A percentile compares a stretch with the other conserved stretches of the same genome.
These are phyloP conservation scores for Diaporthe australafricana DNA, from an alignment of 2,329 filamentous ascomycete genomes.

Conservation along the genomic window DNA sequence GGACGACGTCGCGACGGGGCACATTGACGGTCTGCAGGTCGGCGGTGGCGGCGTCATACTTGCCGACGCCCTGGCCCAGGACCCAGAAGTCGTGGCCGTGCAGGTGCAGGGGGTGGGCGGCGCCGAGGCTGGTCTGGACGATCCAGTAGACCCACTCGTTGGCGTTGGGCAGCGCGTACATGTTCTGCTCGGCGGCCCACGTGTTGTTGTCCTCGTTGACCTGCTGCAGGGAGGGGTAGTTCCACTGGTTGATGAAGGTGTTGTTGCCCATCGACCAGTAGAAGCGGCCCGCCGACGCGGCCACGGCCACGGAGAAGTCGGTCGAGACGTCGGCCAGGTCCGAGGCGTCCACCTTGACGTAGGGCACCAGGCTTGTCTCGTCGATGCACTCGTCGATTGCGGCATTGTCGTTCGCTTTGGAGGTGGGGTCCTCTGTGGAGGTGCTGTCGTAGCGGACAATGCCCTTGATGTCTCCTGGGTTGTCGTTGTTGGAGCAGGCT, in stretches of 20 bases:
- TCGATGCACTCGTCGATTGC: conserved; percentile 52
- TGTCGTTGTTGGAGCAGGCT: conserved; percentile 54
- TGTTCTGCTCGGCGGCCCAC: conserved; percentile 45
- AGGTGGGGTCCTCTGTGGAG: conserved; percentile 37
- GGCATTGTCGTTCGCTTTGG: conserved; percentile 16
- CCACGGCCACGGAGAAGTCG: conserved; percentile 48
- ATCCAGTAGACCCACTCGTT: conserved; percentile 50
- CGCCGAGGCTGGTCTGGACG: conserved; percentile 45
- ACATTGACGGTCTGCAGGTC: conserved; percentile 54
- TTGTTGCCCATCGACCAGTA: conserved; percentile 62
- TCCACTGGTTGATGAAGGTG: conserved; percentile 59
- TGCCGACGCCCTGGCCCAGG: conserved; percentile 47
- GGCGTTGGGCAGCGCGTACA: conserved; percentile 43
- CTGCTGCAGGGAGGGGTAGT: conserved; percentile 55
- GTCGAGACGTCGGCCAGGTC: conserved; percentile 49
- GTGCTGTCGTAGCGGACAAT: conserved; percentile 57
- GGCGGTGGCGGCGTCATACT: conserved; percentile 45
- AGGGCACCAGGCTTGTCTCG: conserved; percentile 44
- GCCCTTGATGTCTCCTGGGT: conserved; percentile 57
- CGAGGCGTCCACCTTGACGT: conserved; percentile 43
- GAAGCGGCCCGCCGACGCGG: conserved; percentile 51
- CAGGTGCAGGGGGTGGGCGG: conserved; percentile 55
- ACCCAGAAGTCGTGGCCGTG: conserved; percentile 58
- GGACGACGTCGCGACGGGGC: conserved; percentile 59
- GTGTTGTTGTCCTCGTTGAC: conserved; percentile 42